Evolutionary conservation across 768 basidiomycete genomes (phyloP), one percentile per base, ranked within the genome.

Genomic region (Holtermanniella nyarrowii): DNA sequence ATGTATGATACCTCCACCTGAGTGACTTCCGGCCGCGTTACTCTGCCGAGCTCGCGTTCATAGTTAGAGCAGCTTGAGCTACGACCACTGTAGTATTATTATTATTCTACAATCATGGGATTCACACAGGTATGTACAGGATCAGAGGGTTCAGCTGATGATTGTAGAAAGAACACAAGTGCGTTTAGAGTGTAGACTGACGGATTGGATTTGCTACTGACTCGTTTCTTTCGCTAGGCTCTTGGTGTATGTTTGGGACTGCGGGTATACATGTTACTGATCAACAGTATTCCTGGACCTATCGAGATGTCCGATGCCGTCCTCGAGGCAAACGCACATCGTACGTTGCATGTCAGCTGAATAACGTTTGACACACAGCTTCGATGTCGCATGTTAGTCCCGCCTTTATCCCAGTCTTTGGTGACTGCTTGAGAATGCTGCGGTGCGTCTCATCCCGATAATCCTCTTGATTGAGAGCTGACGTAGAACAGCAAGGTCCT

Each of bases 271-370:
- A 16, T 37, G 16, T 16, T 37, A 13, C 44, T 53, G 24, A 47
- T 44, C 16, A 13, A 13, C 49, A 63, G 61, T 16, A 71, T 71
- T 47, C 69, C 69, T 5, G 79, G 80, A 3, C 80, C 80, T 18
- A 80, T 80, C 55, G 80, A 80, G 65, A 75, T 80, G 49, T 69
- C 80, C 20, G 80, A 84, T 68, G 59, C 85, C 78, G 90, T 97
- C 53, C 82, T 97, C 59, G 82, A 76, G 62, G 89, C 90, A 63
- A 96, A 96, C 76, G 93, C 95, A 0, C 87, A 86, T 61, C 88
- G 89, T 0, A 51, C 50, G 26, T 59, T 59, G 23, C 26, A 25
- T 20, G 18, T 10, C 3, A 7, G 23, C 51, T 41, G 12, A 50
- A 7, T 1, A 13, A 26, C n/a, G n/a, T n/a, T n/a, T n/a, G n/a